phyloP scores from a whole-genome alignment of 345 rosid genomes.

The Cardamine resedifolia region DNA sequence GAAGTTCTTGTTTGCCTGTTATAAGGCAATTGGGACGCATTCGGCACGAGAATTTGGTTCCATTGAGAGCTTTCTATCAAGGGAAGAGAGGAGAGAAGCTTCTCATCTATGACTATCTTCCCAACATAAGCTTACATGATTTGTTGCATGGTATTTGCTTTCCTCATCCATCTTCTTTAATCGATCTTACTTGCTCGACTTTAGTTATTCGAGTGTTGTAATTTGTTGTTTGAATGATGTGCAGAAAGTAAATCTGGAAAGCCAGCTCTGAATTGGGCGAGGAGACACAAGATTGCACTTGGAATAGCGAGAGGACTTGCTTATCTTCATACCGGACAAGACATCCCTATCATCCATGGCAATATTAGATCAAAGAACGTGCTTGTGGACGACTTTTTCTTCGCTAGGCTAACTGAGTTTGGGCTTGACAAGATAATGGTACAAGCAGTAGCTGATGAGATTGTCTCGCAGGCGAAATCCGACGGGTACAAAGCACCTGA shows the following conservation, averaged over 20 bases:
- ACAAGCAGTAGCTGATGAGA: constrained; percentile 88
- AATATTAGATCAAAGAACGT: constrained; percentile 88
- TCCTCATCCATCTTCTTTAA: neutral
- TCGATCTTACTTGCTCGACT: neutral
- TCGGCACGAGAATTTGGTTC: constrained; percentile 88
- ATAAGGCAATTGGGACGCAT: constrained; percentile 77
- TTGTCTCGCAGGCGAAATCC: constrained; percentile 72
- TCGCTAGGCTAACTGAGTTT: constrained; percentile 79
- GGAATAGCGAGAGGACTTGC: constrained; percentile 88
- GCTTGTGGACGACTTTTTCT: constrained; percentile 86
- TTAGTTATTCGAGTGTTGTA: neutral
- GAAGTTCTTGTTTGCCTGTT: constrained; percentile 67
- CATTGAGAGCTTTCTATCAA: constrained; percentile 93
- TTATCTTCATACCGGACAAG: constrained; percentile 80
- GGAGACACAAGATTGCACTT: constrained; percentile 90
- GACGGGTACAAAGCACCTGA: constrained; percentile 98
- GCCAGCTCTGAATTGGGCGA: constrained; percentile 86
- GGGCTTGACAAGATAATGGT: constrained; percentile 96
- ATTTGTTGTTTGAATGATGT: constrained; percentile 16
- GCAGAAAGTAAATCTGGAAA: constrained; percentile 77
- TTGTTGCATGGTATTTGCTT: constrained; percentile 70
- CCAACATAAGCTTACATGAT: constrained; percentile 76
- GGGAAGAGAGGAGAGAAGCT: constrained; percentile 99
- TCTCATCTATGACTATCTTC: constrained; percentile 92
- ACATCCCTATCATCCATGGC: constrained; percentile 81